Conservation (phyloP, 2,329 filamentous ascomycete genomes). For the Esteya vermicola region DNA sequence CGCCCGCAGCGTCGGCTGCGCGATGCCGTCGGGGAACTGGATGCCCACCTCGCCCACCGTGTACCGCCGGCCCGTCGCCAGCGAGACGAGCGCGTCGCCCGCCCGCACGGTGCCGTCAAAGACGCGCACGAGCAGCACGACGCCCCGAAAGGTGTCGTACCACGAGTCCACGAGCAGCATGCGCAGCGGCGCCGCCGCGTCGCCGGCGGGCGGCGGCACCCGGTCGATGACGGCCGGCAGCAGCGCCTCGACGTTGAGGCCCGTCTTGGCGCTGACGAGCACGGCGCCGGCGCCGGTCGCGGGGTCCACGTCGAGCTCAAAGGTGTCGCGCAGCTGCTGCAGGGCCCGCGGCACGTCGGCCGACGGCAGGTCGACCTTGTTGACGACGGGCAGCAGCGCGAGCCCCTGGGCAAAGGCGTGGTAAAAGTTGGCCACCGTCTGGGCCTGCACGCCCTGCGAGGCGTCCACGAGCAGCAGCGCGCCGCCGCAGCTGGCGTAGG, state of each 20-base stretch:
- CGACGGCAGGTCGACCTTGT: slow-evolving; percentile 88
- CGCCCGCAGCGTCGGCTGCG: slow-evolving; percentile 66
- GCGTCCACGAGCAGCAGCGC: slow-evolving; percentile 88
- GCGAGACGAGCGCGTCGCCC: slow-evolving; percentile 75
- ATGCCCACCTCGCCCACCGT: slow-evolving; percentile 93
- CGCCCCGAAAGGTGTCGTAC: slow-evolving; percentile 94
- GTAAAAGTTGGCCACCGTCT: slow-evolving; percentile 98
- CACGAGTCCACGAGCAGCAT: slow-evolving; percentile 91
- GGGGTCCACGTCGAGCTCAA: slow-evolving; percentile 70
- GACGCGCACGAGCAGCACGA: slow-evolving; percentile 77
- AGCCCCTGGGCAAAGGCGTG: slow-evolving; percentile 88
- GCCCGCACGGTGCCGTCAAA: slow-evolving; percentile 78
- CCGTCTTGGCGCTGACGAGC: slow-evolving; percentile 82
- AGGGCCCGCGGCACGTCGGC: slow-evolving; percentile 78
- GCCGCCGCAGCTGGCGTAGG: slow-evolving; percentile 91
- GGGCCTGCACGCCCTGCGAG: slow-evolving; percentile 90
- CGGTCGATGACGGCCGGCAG: slow-evolving; percentile 74
- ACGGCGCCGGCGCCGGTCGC: slow-evolving; percentile 36
- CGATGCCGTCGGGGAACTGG: slow-evolving; percentile 78
- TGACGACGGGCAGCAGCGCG: slow-evolving; percentile 77
- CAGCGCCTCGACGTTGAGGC: slow-evolving; percentile 70
- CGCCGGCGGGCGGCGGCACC: slow-evolving; percentile 68
- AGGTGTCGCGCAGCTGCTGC: slow-evolving; percentile 71
- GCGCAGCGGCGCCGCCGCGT: slow-evolving; percentile 57
- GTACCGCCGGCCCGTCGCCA: slow-evolving; percentile 81